A percentile compares a stretch with the other conserved stretches of the same genome.
Evolutionary conservation across 2,329 filamentous ascomycete species (phyloP).

Genomic region (Nannizzia gypsea): DNA sequence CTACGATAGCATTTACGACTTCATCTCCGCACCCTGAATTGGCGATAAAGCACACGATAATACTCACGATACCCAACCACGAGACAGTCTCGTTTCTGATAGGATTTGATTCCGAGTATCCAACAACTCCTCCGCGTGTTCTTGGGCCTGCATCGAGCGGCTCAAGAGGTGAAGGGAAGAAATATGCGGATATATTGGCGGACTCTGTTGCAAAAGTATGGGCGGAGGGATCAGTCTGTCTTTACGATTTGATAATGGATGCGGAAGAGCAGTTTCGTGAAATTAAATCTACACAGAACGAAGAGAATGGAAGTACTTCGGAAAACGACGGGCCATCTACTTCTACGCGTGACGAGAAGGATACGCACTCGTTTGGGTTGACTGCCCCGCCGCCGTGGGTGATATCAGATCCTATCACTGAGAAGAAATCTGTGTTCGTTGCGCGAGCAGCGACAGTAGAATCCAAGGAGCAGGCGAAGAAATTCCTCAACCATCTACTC

Average conservation of each 20-base stretch:
- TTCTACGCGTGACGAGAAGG: constrained; percentile 12
- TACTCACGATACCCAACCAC: constrained; percentile 55
- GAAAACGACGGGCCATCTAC: background rate
- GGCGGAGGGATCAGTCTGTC: constrained; percentile 62
- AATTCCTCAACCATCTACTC: constrained; percentile 62
- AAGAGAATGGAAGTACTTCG: background rate
- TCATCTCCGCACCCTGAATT: constrained; percentile 19
- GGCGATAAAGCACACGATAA: constrained; percentile 34
- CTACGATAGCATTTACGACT: constrained; percentile 42
- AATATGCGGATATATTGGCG: constrained; percentile 57
- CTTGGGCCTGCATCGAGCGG: constrained; percentile 70
- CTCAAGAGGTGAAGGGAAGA: constrained; percentile 57
- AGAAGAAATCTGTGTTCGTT: constrained; percentile 80
- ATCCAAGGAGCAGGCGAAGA: constrained; percentile 58
- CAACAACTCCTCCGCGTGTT: constrained; percentile 58
- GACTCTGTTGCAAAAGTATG: constrained; percentile 57
- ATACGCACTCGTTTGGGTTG: background rate
- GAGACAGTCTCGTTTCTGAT: constrained; percentile 38
- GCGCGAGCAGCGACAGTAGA: constrained; percentile 61
- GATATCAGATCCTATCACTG: constrained; percentile 59
- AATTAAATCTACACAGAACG: constrained; percentile 29
- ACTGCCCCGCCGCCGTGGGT: constrained; percentile 51
- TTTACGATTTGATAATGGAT: constrained; percentile 82
- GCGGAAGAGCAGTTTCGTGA: constrained; percentile 42
- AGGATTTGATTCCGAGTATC: constrained; percentile 63